Conservation (phyloP, 768 basidiomycete genomes). For the Trametes sanguinea region DNA sequence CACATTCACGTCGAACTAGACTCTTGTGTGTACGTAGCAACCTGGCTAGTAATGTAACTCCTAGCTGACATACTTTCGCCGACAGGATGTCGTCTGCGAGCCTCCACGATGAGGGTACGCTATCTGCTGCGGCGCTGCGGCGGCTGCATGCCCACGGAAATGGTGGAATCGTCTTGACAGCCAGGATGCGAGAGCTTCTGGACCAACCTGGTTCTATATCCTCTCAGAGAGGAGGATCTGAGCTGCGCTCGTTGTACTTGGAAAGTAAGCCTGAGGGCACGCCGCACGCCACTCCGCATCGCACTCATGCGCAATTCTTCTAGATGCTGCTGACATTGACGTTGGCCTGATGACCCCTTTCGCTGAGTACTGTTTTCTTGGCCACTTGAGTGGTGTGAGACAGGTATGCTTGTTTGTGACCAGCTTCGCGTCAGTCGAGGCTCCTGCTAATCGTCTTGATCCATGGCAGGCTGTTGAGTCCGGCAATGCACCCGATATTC, state of each 20-base stretch:
- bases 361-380: slow-evolving; percentile 14
- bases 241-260: slow-evolving; percentile 9
- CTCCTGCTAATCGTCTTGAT: neutral
- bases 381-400: neutral
- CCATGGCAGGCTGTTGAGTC: slow-evolving; percentile 1
- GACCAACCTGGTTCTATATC: slow-evolving; percentile 5
- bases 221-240: neutral
- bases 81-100: too few species aligned
- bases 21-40: too few species aligned
- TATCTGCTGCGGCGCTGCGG: neutral
- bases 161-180: slow-evolving; percentile 12
- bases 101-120: neutral
- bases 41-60: too few species aligned
- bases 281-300: neutral
- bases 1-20: too few species aligned
- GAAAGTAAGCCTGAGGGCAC: neutral
- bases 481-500: slow-evolving; percentile 21
- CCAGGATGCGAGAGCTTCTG: slow-evolving; percentile 11
- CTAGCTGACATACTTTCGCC: too few species aligned
- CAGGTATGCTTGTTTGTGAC: neutral
- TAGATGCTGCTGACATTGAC: slow-evolving; percentile 2
- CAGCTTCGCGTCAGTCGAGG: neutral
- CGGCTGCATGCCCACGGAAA: slow-evolving; percentile 4
- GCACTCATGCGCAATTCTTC: neutral
- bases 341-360: neutral